Evolutionary conservation across 2,329 filamentous ascomycete species (phyloP).

Genomic region (Madurella mycetomatis): DNA sequence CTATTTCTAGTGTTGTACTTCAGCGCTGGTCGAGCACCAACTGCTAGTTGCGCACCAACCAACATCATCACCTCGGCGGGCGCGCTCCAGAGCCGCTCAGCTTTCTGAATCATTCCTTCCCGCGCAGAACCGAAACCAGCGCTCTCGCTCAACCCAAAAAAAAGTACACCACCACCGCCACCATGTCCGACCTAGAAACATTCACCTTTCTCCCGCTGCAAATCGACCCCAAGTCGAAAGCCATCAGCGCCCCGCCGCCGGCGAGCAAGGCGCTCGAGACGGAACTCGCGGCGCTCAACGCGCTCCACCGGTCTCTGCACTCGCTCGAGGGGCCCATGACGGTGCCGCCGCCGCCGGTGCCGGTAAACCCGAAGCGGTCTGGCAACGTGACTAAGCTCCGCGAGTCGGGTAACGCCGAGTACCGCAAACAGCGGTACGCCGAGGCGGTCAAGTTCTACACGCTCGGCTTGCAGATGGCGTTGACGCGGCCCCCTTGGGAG

Average conservation of each 20-base stretch:
- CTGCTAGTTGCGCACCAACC: too few species aligned
- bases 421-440: slow-evolving; percentile 68
- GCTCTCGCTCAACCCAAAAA: not conserved
- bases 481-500: slow-evolving; percentile 81
- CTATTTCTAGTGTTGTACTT: too few species aligned
- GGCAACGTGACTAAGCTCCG: slow-evolving; percentile 87
- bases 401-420: slow-evolving; percentile 77
- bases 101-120: not conserved
- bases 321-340: slow-evolving; percentile 56
- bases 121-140: too few species aligned
- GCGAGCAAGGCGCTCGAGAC: slow-evolving; percentile 48
- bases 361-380: slow-evolving; percentile 87
- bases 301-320: slow-evolving; percentile 70
- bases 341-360: slow-evolving; percentile 79
- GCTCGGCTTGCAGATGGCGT: slow-evolving; percentile 86
- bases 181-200: slow-evolving; percentile 51
- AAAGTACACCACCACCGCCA: not conserved
- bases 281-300: slow-evolving; percentile 72
- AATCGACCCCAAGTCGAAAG: slow-evolving; percentile 78
- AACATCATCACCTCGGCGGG: too few species aligned
- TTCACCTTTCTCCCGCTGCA: slow-evolving; percentile 79
- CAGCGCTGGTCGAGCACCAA: too few species aligned
- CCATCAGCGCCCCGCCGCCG: slow-evolving; percentile 46
- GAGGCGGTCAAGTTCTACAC: slow-evolving; percentile 80
- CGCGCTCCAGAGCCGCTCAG: too few species aligned